Evolutionary conservation across 2,329 filamentous ascomycete species (phyloP).

Genomic region (Cytospora piceicola): DNA sequence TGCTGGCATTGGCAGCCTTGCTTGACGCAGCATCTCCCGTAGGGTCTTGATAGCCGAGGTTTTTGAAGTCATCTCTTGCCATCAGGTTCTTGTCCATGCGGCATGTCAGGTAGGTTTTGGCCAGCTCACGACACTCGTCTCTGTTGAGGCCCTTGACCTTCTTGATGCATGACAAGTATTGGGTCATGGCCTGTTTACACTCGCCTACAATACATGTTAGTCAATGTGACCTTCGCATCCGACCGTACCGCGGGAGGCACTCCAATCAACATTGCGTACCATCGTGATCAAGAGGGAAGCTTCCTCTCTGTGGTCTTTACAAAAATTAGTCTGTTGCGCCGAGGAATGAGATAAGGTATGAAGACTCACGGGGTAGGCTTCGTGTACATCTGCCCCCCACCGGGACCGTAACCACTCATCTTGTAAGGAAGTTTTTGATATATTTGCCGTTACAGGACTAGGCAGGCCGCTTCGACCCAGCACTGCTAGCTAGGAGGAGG

Average conservation of each 20-base stretch:
- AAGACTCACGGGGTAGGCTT: conserved; percentile 42
- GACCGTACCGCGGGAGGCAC: neutral
- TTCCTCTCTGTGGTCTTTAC: conserved; percentile 81
- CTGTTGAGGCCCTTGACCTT: conserved; percentile 83
- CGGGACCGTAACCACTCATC: conserved; percentile 41
- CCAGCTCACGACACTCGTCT: conserved; percentile 79
- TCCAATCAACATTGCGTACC: conserved; percentile 45
- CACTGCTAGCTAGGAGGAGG: neutral
- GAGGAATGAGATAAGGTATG: too few relatives aligned
- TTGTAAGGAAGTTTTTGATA: conserved; percentile 14
- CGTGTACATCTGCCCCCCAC: conserved; percentile 37
- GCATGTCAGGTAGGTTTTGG: conserved; percentile 87
- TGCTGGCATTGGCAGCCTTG: conserved; percentile 34
- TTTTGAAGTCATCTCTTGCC: conserved; percentile 93
- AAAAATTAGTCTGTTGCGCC: conserved; percentile 1
- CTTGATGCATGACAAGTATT: conserved; percentile 87
- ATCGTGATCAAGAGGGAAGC: conserved; percentile 95
- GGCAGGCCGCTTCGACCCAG: neutral
- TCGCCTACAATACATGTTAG: conserved; percentile 64
- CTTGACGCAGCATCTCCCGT: conserved; percentile 37
- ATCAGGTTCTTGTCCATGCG: conserved; percentile 98
- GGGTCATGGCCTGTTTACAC: conserved; percentile 86
- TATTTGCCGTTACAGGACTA: neutral
- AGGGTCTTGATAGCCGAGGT: conserved; percentile 74
- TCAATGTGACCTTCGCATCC: conserved; percentile 8